Evolutionary conservation across 2,329 filamentous ascomycete species (phyloP).

Genomic region (Diaporthe australafricana): DNA sequence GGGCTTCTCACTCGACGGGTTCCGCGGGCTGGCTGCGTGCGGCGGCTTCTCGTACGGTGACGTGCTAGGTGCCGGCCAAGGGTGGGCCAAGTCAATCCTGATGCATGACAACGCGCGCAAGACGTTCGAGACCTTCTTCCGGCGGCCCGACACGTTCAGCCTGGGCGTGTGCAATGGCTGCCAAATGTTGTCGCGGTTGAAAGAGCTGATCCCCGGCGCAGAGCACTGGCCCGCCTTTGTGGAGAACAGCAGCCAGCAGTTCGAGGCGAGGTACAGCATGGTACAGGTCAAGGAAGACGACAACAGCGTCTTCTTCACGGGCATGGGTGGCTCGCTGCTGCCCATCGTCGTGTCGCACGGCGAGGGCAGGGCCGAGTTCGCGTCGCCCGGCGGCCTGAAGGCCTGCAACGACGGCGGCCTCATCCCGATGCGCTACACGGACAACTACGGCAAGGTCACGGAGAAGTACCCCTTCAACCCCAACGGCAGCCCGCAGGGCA

Average conservation of each 20-base stretch:
- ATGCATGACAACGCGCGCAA: constrained; percentile 81
- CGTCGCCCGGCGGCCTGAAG: constrained; percentile 61
- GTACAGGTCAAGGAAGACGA: constrained; percentile 75
- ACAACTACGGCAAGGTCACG: constrained; percentile 82
- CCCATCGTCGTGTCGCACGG: constrained; percentile 92
- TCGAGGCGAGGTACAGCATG: constrained; percentile 90
- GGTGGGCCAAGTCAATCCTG: constrained; percentile 94
- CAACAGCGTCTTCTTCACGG: constrained; percentile 86
- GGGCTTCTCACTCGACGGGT: constrained; percentile 82
- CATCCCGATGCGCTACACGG: constrained; percentile 84
- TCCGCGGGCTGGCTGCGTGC: constrained; percentile 91
- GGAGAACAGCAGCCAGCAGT: constrained; percentile 86
- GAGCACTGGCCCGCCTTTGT: constrained; percentile 88
- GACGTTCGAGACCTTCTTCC: constrained; percentile 89
- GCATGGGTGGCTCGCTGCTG: constrained; percentile 84
- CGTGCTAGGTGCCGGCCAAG: constrained; percentile 88
- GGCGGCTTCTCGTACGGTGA: constrained; percentile 97
- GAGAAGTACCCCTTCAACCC: constrained; percentile 89
- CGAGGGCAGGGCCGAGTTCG: constrained; percentile 84
- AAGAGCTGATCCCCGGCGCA: constrained; percentile 87
- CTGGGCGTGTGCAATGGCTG: constrained; percentile 98
- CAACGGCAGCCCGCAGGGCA: constrained; percentile 85
- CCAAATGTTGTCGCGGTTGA: constrained; percentile 89
- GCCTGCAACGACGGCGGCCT: constrained; percentile 74
- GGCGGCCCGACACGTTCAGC: constrained; percentile 87